A percentile compares a stretch with the other conserved stretches of the same genome.
Evolutionary conservation across 2,329 filamentous ascomycete genomes (phyloP).

Genomic region (Phyllosticta capitalensis): DNA sequence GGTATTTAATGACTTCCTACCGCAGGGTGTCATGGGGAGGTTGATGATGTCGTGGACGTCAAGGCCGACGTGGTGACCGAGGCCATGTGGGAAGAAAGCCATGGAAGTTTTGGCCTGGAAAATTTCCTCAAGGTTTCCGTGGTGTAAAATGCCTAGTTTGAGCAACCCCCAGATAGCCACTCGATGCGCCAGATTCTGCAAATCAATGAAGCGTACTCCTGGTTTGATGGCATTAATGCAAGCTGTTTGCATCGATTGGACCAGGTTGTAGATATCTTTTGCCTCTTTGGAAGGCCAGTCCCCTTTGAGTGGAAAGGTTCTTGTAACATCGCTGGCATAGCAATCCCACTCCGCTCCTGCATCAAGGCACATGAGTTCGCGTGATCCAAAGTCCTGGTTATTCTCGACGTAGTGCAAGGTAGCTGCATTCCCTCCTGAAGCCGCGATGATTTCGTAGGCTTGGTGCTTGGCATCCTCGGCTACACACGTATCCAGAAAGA

Average conservation of each 20-base stretch:
- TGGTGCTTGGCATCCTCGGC: conserved; percentile 64
- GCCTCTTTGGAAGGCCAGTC: conserved; percentile 58
- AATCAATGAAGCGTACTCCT: conserved; percentile 58
- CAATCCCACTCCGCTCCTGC: conserved; percentile 77
- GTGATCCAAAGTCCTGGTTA: conserved; percentile 55
- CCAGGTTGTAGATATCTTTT: conserved; percentile 64
- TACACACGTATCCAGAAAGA: conserved; percentile 65
- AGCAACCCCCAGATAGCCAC: conserved; percentile 65
- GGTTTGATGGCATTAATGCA: conserved; percentile 62
- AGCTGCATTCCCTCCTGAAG: conserved; percentile 69
- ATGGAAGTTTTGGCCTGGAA: conserved; percentile 69
- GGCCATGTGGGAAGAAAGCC: conserved; percentile 84
- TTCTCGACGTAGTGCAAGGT: conserved; percentile 84
- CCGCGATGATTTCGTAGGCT: conserved; percentile 84
- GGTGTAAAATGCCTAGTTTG: conserved; percentile 60
- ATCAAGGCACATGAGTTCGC: conserved; percentile 72
- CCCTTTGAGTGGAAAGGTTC: conserved; percentile 71
- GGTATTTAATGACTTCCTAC: conserved; percentile 14
- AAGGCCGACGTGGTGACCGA: conserved; percentile 86
- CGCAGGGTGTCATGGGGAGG: conserved; percentile 5
- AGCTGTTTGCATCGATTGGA: conserved; percentile 69
- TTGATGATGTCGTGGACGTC: conserved; percentile 66
- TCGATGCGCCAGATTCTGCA: conserved; percentile 63
- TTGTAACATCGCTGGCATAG: conserved; percentile 85
- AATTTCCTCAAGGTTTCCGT: conserved; percentile 58